These are phyloP conservation scores for Medicago lupulina DNA, from an alignment of 306 rosid genomes.

Conservation along the genomic window DNA sequence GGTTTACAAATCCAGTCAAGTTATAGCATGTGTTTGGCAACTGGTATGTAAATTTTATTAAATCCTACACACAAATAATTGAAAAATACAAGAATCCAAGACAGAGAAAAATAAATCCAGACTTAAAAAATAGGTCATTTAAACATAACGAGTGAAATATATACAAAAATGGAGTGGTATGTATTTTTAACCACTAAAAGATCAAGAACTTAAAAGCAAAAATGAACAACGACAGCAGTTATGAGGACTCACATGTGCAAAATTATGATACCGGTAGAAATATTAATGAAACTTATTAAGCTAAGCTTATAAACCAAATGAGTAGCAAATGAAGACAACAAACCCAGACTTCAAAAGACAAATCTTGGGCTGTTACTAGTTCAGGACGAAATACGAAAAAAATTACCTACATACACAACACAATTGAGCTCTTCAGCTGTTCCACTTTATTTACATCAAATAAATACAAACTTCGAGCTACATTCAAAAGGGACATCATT, in stretches of 20 bases:
- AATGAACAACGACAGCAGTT: neutral
- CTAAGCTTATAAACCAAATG: slow-evolving; percentile 22
- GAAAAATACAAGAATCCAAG: neutral
- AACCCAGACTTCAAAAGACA: neutral
- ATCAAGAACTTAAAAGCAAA: neutral
- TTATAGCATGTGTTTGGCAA: neutral
- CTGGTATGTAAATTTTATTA: slow-evolving; percentile 5
- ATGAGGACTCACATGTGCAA: neutral
- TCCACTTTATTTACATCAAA: slow-evolving; percentile 15
- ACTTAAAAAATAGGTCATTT: neutral
- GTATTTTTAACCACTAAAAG: neutral
- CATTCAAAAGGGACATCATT: neutral
- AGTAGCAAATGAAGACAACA: neutral
- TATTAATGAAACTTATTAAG: neutral
- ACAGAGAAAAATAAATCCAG: neutral
- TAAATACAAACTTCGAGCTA: neutral
- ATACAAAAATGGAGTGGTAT: neutral
- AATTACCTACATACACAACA: neutral
- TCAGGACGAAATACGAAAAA: neutral
- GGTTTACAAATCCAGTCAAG: neutral
- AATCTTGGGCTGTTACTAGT: neutral
- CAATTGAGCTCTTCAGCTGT: neutral
- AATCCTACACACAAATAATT: slow-evolving; percentile 6
- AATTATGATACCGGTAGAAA: slow-evolving; percentile 2
- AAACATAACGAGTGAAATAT: neutral